phyloP scores from a whole-genome alignment of 129 eudicot species.

The Deinandra increscens region DNA sequence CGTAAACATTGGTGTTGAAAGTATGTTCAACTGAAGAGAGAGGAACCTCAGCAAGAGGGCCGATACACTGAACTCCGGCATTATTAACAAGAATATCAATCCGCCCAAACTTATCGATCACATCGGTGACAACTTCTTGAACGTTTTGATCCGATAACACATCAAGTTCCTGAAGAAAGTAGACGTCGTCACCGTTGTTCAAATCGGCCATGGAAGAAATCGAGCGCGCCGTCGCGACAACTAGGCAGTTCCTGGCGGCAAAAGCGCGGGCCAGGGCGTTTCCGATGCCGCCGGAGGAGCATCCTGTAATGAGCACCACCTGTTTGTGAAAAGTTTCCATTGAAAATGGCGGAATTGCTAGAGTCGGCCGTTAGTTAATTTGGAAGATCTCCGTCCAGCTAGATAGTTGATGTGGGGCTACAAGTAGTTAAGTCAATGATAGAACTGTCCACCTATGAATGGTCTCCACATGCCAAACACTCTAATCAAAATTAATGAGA shows the following conservation, averaged over 20 bases:
- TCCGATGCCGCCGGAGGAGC: constrained; percentile 89
- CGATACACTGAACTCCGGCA: constrained; percentile 94
- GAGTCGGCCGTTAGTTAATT: too few species aligned
- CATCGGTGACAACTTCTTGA: constrained; percentile 41
- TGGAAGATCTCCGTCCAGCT: not conserved
- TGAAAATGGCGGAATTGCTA: not conserved
- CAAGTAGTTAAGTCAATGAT: too few species aligned
- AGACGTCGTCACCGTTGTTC: constrained; percentile 23
- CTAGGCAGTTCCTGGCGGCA: constrained; percentile 64
- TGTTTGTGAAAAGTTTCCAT: constrained; percentile 43
- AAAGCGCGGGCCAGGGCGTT: constrained; percentile 81
- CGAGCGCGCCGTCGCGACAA: constrained; percentile 74
- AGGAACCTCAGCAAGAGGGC: constrained; percentile 89
- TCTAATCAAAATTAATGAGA: too few species aligned
- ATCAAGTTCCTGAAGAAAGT: constrained; percentile 65
- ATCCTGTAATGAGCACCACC: constrained; percentile 84
- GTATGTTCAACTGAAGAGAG: constrained; percentile 51
- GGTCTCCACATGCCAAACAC: too few species aligned
- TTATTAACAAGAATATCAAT: constrained; percentile 78
- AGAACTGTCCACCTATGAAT: too few species aligned
- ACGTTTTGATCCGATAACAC: constrained; percentile 68
- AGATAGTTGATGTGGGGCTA: not conserved
- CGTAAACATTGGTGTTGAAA: constrained; percentile 82
- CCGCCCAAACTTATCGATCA: constrained; percentile 60
- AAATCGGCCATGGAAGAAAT: constrained; percentile 62